Evolutionary conservation across 352 stramenopile species (phyloP).

Genomic region (Pythium vanterpoolii): DNA sequence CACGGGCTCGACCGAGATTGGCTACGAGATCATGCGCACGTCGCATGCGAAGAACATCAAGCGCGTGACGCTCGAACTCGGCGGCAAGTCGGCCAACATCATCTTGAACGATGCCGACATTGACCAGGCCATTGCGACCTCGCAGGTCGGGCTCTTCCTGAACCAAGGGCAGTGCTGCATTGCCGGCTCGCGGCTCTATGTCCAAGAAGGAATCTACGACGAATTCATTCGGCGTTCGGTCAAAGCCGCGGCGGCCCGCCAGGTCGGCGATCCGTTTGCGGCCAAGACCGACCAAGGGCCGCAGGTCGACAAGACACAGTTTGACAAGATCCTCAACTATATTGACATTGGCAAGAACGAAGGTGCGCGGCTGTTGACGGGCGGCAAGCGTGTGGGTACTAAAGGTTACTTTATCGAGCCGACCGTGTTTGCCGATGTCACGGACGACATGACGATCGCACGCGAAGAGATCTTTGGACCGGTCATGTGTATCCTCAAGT

Average conservation of each 20-base stretch:
- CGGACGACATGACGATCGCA: slow-evolving; percentile 86
- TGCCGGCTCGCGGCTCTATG: slow-evolving; percentile 64
- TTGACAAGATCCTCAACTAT: slow-evolving; percentile 73
- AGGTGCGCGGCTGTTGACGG: slow-evolving; percentile 53
- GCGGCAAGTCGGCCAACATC: slow-evolving; percentile 88
- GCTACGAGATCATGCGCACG: slow-evolving; percentile 42
- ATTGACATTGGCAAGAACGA: slow-evolving; percentile 47
- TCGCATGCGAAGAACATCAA: slow-evolving; percentile 51
- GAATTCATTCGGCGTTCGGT: slow-evolving; percentile 56
- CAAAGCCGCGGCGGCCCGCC: slow-evolving; percentile 44
- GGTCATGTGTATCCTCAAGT: slow-evolving; percentile 88
- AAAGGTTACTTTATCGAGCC: slow-evolving; percentile 79
- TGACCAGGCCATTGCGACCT: slow-evolving; percentile 72
- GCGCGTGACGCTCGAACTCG: slow-evolving; percentile 73
- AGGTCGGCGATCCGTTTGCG: slow-evolving; percentile 48
- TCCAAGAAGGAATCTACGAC: slow-evolving; percentile 67
- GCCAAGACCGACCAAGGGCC: slow-evolving; percentile 56
- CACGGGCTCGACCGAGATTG: slow-evolving; percentile 83
- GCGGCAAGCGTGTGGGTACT: slow-evolving; percentile 65
- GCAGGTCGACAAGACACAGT: slow-evolving; percentile 60
- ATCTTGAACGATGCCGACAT: slow-evolving; percentile 75
- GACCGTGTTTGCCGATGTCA: slow-evolving; percentile 71
- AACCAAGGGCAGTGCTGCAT: slow-evolving; percentile 84
- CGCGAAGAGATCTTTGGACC: slow-evolving; percentile 93
- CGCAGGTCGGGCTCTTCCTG: slow-evolving; percentile 68